Evolutionary conservation across 2,329 filamentous ascomycete species (phyloP), one percentile per base, ranked within the genome.

Genomic region (Xylariaceae sp.): DNA sequence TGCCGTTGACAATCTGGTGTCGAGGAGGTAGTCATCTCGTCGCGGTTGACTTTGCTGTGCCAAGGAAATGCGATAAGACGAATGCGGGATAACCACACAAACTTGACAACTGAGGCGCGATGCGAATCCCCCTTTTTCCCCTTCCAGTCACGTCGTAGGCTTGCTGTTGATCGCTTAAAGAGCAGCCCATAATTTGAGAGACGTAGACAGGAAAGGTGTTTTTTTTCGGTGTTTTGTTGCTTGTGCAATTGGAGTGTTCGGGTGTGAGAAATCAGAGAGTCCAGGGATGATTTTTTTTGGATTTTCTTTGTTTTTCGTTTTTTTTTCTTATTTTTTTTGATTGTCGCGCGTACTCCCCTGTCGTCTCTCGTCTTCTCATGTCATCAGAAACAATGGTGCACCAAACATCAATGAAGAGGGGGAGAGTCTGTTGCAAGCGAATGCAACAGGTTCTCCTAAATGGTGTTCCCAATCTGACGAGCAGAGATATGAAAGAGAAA

Each of bases 401-500:
- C 77, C 78, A 80, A 64, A 80, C 77, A 76, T 79, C 74, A 69
- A 58, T 69, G 65, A 64, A 79, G 77, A 79, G 80, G 77, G 75
- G 78, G 77, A 79, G 76, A 73, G 67, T 64, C 72, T 68, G 65
- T 64, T 65, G 66, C 61, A 67, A 66, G 62, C 62, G 70, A 70
- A 68, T 66, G 70, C 72, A 68, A 70, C 72, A 69, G 65, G 68
- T 60, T 75, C 77, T 77, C 77, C 77, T 77, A 73, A 75, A 75
- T 75, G 74, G 75, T 75, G 70, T 68, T 75, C 13, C 75, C 79
- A 81, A 80, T 81, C 76, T 81, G 78, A 78, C 75, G 76, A 77
- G 61, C 49, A 61, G 62, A 64, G 69, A 65, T 63, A 60, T 65
- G 64, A 67, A 67, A 64, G 70, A 70, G 73, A 72, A 64, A 56